phyloP scores from a whole-genome alignment of 768 basidiomycete genomes.

The Boletus edulis region DNA sequence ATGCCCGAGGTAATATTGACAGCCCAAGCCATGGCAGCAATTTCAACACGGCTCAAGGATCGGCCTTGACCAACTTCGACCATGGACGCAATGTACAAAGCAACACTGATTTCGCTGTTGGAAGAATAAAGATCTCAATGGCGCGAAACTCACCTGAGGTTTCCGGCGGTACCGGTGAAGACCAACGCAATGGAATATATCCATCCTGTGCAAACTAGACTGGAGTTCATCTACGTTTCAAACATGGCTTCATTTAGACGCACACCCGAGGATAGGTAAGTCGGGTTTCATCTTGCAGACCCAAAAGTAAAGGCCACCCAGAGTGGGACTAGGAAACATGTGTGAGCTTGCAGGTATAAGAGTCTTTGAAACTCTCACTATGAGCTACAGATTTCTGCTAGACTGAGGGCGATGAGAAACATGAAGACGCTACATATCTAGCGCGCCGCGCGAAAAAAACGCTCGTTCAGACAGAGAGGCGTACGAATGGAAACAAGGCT shows the following conservation, averaged over 20 bases:
- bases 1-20: conserved; percentile 54
- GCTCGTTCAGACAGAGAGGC: neutral
- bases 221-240: neutral
- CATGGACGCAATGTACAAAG: conserved; percentile 53
- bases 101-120: conserved; percentile 34
- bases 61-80: conserved; percentile 47
- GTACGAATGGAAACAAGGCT: neutral
- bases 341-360: neutral
- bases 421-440: conserved; percentile 58
- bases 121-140: neutral
- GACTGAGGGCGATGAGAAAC: conserved; percentile 52
- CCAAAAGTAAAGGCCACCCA: conserved; percentile 64
- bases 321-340: conserved; percentile 40
- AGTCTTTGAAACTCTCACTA: conserved; percentile 36
- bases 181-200: conserved; percentile 60
- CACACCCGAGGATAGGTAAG: conserved; percentile 50
- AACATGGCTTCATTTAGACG: conserved; percentile 15
- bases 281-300: conserved; percentile 60
- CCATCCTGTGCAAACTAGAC: conserved; percentile 48
- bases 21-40: conserved; percentile 54
- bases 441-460: neutral
- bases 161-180: conserved; percentile 58
- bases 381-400: conserved; percentile 59
- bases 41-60: conserved; percentile 46
- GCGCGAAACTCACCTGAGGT: conserved; percentile 39